phyloP scores from a whole-genome alignment of 176 grass and related monocot species.

The Eragrostis curvula region DNA sequence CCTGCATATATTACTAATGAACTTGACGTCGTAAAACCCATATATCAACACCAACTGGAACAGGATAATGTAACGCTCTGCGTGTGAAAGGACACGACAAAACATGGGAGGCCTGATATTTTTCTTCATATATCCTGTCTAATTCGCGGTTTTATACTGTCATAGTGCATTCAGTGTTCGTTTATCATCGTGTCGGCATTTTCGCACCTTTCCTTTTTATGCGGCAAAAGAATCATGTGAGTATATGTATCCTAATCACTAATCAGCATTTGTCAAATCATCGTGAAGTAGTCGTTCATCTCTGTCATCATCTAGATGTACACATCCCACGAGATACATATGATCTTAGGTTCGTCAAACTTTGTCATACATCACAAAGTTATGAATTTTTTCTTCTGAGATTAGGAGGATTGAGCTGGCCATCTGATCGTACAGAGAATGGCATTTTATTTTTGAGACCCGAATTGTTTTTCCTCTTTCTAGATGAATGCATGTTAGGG shows the following conservation, averaged over 20 bases:
- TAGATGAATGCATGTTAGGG: neutral
- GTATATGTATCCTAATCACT: conserved; percentile 26
- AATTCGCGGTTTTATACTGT: neutral
- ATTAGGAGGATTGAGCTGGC: neutral
- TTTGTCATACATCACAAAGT: no score
- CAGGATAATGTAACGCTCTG: neutral
- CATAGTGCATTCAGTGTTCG: neutral
- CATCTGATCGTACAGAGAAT: neutral
- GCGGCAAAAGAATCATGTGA: conserved; percentile 18
- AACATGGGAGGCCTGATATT: neutral
- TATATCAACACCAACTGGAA: neutral
- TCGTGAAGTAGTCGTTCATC: neutral
- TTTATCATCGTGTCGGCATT: neutral
- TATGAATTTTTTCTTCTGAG: no score
- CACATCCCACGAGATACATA: neutral
- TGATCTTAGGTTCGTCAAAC: neutral
- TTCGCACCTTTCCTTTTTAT: neutral
- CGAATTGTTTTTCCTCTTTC: neutral
- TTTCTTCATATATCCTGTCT: neutral
- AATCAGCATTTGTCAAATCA: conserved; percentile 20
- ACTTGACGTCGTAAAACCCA: neutral
- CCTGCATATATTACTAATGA: neutral
- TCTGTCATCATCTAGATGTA: neutral
- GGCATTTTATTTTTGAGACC: neutral
- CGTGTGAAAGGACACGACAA: conserved; percentile 1